A percentile compares a stretch with the other conserved stretches of the same genome.
Evolutionary conservation across 257 asterid genomes (phyloP).

Genomic region (Plantago elongata): DNA sequence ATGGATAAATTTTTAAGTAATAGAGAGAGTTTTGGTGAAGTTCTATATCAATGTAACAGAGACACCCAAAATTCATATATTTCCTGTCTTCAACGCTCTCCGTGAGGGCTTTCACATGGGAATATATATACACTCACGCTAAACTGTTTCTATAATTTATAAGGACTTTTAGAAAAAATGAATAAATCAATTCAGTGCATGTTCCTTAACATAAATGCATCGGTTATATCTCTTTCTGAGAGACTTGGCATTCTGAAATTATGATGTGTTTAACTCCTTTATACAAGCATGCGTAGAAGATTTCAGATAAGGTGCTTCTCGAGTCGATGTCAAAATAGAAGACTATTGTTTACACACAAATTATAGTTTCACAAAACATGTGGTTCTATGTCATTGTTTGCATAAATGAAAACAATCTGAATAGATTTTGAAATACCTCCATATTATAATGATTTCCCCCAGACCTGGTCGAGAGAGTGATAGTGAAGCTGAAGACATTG

Average conservation of each 20-base stretch:
- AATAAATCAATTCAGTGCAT: neutral
- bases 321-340: no score
- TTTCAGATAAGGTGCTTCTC: neutral
- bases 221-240: neutral
- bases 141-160: no score
- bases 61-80: no score
- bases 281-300: neutral
- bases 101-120: no score
- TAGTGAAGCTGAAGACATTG: conserved; percentile 91
- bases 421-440: conserved; percentile 19
- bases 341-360: no score
- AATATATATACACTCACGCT: no score
- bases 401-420: neutral
- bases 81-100: no score
- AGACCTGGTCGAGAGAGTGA: conserved; percentile 94
- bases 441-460: conserved; percentile 26
- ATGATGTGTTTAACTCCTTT: neutral
- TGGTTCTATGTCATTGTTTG: neutral
- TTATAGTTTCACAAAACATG: conserved; percentile 2
- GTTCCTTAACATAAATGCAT: neutral
- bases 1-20: no score
- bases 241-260: neutral
- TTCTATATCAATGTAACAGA: no score
- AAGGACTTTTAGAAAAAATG: no score
- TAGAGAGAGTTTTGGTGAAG: no score